Percentiles rank a stretch among this genome's conserved stretches.
Conservation (phyloP, 441 rosid species). For the Geranium incanum region DNA sequence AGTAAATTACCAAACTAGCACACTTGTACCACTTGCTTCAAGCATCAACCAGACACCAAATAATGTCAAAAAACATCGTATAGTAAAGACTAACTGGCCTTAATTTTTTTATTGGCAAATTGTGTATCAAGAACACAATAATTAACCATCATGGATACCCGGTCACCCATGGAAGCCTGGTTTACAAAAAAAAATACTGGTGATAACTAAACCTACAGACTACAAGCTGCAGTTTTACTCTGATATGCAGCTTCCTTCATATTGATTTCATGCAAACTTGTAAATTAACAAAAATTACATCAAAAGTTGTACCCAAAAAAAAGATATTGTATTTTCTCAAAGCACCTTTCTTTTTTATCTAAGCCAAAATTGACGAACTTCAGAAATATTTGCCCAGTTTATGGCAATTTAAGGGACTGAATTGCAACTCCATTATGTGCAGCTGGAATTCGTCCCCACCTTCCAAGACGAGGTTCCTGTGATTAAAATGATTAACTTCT, state of each 20-base stretch:
- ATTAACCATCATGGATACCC: too few species aligned
- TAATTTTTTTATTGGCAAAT: too few species aligned
- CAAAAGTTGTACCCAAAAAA: neutral
- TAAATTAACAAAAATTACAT: neutral
- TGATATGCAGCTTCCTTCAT: neutral
- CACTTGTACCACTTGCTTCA: too few species aligned
- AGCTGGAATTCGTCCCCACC: constrained; percentile 60
- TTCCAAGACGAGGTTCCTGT: constrained; percentile 89
- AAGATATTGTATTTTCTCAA: neutral
- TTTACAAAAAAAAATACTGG: too few species aligned
- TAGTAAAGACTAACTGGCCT: too few species aligned
- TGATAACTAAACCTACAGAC: too few species aligned
- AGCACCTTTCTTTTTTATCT: neutral
- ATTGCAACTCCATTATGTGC: constrained; percentile 72
- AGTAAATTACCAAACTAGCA: too few species aligned
- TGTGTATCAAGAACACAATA: too few species aligned
- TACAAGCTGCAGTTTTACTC: too few species aligned
- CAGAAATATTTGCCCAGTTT: constrained; percentile 14
- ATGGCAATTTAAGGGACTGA: constrained; percentile 51
- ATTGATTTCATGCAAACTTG: neutral
- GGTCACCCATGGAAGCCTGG: too few species aligned
- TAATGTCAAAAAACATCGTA: too few species aligned
- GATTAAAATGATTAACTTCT: neutral
- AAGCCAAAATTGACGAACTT: constrained; percentile 25
- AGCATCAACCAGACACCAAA: too few species aligned